Base-by-base conservation (phyloP, 176 grass and related monocot genomes). In the Cenchrus americanus region DNA sequence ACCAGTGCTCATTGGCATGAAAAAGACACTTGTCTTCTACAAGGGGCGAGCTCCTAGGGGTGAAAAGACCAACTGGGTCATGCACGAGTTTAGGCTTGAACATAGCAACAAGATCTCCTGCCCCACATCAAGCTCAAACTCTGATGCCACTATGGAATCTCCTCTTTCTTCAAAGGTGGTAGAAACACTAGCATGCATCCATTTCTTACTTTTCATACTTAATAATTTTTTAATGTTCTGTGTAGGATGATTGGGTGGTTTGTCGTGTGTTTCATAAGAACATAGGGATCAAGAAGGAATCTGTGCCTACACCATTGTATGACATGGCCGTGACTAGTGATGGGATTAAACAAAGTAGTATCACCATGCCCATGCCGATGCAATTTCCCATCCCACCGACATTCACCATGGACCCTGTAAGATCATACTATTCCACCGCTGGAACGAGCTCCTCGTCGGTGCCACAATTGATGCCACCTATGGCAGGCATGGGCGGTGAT, bases 251-350 rank as follows among this genome's bases (percentile, higher is more conserved):
- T 8, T 93, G 89, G 91, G 88, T 89, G 21, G 91, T 93, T 0
- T 91, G 81, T 54, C 85, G 79, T 73, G 83, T 96, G 55, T 93
- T 96, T 70, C 57, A 93, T 59, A 96, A 96, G 83, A 78, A 11
- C 68, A 58, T 69, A 2, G 82, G 83, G 19, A 61, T 65, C 60
- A 89, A 84, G 84, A 89, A 76, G 71, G 27, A 2, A 3, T 10
- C 1, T 10, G 32, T 13, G 1, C 37, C 6, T 13, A 11, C 19
- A 0, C 1, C 21, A 1, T 10, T 66, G 0, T 44, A 74, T 34
- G 2, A n/a, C 54, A 37, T 37, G 24, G 17, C 52, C 40, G 71
- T 47, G 66, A 4, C 3, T 0, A 2, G 1, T 1, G 22, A 2
- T 6, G 51, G 3, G 3, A 14, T 8, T 5, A 53, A 61, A 47